phyloP scores from a whole-genome alignment of 805 yeast genomes.

The Saccharomycopsis sp. region DNA sequence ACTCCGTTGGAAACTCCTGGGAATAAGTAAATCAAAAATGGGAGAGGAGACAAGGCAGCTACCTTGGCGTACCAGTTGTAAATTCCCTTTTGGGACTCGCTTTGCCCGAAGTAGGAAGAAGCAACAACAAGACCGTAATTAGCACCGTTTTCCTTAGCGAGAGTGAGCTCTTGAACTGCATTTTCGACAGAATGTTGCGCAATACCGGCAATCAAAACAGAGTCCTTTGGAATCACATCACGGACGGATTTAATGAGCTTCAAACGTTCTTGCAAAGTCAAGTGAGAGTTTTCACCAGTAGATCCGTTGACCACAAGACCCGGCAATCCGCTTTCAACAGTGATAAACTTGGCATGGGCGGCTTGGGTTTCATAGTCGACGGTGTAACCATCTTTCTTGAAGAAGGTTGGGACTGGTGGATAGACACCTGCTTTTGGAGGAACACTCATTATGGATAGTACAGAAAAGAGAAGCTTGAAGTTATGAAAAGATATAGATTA shows the following conservation, averaged over 20 bases:
- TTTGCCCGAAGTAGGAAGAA: constrained; percentile 32
- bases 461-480: neutral
- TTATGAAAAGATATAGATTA: neutral
- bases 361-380: constrained; percentile 28
- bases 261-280: constrained; percentile 30
- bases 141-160: constrained; percentile 31
- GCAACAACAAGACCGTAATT: constrained; percentile 30
- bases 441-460: constrained; percentile 8
- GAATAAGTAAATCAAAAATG: constrained; percentile 33
- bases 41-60: constrained; percentile 31
- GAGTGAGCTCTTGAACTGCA: constrained; percentile 26
- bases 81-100: constrained; percentile 31
- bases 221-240: constrained; percentile 29
- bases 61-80: constrained; percentile 28
- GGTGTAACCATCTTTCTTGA: constrained; percentile 36
- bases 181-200: constrained; percentile 27
- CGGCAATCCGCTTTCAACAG: constrained; percentile 27
- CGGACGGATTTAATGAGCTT: constrained; percentile 28
- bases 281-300: constrained; percentile 35
- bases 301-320: constrained; percentile 35
- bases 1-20: constrained; percentile 35
- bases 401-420: constrained; percentile 50
- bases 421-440: constrained; percentile 39
- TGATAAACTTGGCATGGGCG: constrained; percentile 28
- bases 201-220: constrained; percentile 33